Evolutionary conservation across 2,329 filamentous ascomycete genomes (phyloP), one percentile per base, ranked within the genome.

Genomic region (Hymenoscyphus infarciens): DNA sequence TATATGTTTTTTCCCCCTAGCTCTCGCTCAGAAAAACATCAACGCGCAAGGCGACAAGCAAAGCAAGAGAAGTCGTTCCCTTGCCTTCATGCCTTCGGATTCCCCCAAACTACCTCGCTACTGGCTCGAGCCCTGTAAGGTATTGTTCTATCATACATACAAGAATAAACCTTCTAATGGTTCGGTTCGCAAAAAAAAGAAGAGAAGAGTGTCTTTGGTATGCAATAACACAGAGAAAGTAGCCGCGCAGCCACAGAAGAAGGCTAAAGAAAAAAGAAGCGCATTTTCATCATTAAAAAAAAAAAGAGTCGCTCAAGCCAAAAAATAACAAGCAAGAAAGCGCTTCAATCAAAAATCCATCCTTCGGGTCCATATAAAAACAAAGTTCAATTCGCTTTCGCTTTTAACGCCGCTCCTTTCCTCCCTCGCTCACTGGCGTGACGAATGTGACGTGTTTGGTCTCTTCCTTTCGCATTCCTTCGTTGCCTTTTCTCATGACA

Each of bases 381-480:
- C 25, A 55, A 61, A 16, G 15, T 25, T 55, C 33, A 45, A 16
- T 49, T 35, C 60, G 49, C 62, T 25, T 19, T 57, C 61, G 61
- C 63, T 67, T 61, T 62, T 56, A 62, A 27, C 67, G 59, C 61
- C 64, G 65, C 52, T 67, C 66, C 52, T 61, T 64, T 22, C 54
- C 59, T 42, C 57, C 56, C 10, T 66, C 64, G 63, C 71, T 72
- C 2, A 72, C 69, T 4, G 74, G 72, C 54, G 70, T 72, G 2
- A 75, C 72, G 66, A 76, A 75, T 5, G 70, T 73, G 35, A 76
- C 75, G 58, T 74, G 75, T 57, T 74, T 74, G 19, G 73, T 70
- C 42, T 73, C 73, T 11, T 49, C 42, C 60, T 74, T 74, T 52
- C 68, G 69, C 35, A 71, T 42, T 22, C 62, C 67, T 15, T 64